Conservation (phyloP, 768 basidiomycete species). For the Erythrobasidium yunnanense region DNA sequence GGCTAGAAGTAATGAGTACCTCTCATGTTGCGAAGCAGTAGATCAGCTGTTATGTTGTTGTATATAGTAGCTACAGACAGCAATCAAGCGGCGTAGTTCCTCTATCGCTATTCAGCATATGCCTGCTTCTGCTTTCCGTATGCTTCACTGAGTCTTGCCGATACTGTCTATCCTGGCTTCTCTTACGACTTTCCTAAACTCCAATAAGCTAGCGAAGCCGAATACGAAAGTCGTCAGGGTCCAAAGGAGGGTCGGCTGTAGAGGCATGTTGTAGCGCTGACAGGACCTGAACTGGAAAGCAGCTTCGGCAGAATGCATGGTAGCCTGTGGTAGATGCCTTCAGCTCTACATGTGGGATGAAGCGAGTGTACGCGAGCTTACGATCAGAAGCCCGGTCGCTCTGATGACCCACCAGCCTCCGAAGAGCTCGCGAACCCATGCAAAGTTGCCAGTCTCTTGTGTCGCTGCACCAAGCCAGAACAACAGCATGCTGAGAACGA, state of each 20-base stretch:
- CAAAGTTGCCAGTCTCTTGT: conserved; percentile 8
- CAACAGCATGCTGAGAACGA: background rate
- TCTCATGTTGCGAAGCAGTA: too few species aligned
- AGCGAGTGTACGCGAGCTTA: background rate
- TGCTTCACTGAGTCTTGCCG: background rate
- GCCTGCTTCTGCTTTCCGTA: too few species aligned
- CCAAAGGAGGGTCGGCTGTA: conserved; percentile 16
- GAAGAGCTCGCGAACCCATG: background rate
- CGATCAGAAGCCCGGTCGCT: conserved; percentile 2
- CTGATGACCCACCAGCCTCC: conserved; percentile 26
- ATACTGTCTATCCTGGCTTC: conserved; percentile 18
- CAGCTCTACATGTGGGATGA: background rate
- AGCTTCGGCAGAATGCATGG: conserved; percentile 5
- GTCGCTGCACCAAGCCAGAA: background rate
- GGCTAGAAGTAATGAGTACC: too few species aligned
- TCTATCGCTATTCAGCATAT: too few species aligned
- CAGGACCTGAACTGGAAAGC: conserved; percentile 25
- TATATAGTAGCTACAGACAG: too few species aligned
- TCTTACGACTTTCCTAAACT: conserved; percentile 21
- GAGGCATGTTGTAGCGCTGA: conserved; percentile 4
- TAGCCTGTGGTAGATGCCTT: background rate
- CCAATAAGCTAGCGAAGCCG: conserved; percentile 11
- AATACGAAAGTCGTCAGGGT: conserved; percentile 10
- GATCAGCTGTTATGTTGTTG: too few species aligned
- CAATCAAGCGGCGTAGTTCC: too few species aligned